These are phyloP conservation scores for Trichocomaceae sp. DNA, from an alignment of 2,329 filamentous ascomycete species.

Conservation along the genomic window DNA sequence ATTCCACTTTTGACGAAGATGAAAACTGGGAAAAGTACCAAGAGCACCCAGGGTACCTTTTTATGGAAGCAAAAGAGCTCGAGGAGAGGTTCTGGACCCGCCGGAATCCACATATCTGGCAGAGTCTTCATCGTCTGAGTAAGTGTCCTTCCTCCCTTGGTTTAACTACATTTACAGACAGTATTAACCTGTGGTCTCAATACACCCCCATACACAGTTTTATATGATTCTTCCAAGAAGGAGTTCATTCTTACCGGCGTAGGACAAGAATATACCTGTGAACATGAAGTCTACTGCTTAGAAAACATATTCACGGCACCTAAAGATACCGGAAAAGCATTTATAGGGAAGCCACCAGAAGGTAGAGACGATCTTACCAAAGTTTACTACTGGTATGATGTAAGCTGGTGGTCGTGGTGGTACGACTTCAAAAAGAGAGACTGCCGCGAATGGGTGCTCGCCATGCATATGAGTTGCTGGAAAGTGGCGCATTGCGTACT, in stretches of 20 bases:
- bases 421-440: not conserved
- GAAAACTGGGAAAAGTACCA: not conserved
- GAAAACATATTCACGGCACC: not conserved
- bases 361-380: not conserved
- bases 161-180: not conserved
- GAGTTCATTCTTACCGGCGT: slow-evolving; percentile 5
- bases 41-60: not conserved
- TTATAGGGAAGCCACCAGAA: not conserved
- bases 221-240: not conserved
- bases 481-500: not conserved
- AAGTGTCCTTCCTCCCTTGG: not conserved
- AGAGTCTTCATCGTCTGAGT: slow-evolving; percentile 4
- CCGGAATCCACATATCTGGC: too few relatives aligned
- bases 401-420: not conserved
- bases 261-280: not conserved
- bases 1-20: not conserved
- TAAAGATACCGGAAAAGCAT: slow-evolving; percentile 4
- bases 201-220: slow-evolving; percentile 1
- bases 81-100: not conserved
- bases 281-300: too few relatives aligned
- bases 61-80: not conserved
- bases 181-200: not conserved
- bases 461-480: slow-evolving; percentile 8
- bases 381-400: not conserved
- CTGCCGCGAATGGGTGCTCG: not conserved